Base-by-base conservation (phyloP, 257 asterid species). In the Rauvolfia tetraphylla region DNA sequence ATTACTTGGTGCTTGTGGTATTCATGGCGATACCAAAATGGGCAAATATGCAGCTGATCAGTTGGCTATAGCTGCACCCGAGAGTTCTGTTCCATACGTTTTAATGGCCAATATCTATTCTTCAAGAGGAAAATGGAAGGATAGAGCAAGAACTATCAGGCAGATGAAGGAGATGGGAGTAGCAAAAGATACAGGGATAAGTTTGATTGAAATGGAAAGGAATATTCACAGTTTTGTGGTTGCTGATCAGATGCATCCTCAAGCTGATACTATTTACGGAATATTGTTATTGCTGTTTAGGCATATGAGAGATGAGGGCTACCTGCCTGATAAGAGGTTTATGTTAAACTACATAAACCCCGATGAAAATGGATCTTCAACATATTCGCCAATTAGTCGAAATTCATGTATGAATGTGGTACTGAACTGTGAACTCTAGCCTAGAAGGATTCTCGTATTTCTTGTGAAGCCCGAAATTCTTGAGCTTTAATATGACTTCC, bases 101-200 rank as follows among this genome's bases (percentile, higher is more conserved):
- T 84, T 91, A 46, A 82, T 93, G 94, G 96, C 98, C 9, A 95
- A 95, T 27, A 88, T 93, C 42, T 90, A 89, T 85, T 93, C 93
- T 49, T 87, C 82, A 3, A 79, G 76, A 72, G 96, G 90, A 71
- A 82, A 83, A 69, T 93, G 97, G 96, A 89, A 83, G 58, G 98
- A 95, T n/a, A 81, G 97, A 75, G 98, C 96, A 34, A 67, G 67
- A 77, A 79, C 83, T 9, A 84, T 93, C 36, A 87, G 81, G 91
- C 79, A 78, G 80, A 91, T 95, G 99, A 93, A 86, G 87, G 92
- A 85, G 71, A 87, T 69, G 34, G 90, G 96, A 42, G 82, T 87
- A 3, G 75, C 69, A 13, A 95, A 94, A 78, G 96, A 92, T 79
- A 84, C 84, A 0, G 98, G 98, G 48, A 74, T 76, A 41, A 92